Conservation (phyloP, 805 yeast species). For the Yamadazyma endophytica region DNA sequence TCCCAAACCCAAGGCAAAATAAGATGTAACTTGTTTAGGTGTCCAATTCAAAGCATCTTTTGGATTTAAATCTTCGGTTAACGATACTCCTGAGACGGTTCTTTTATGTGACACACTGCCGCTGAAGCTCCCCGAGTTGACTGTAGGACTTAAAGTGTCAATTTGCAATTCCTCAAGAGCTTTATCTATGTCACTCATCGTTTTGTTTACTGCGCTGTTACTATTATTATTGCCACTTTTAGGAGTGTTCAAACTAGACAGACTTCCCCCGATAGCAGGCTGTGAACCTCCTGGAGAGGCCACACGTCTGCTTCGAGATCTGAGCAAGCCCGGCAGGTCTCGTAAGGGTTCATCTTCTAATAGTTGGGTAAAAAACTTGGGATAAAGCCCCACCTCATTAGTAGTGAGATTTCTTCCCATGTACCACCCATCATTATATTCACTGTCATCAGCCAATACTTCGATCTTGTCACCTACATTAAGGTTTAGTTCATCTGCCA, state of each 20-base stretch:
- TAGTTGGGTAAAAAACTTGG: slow-evolving; percentile 78
- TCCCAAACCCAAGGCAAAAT: slow-evolving; percentile 64
- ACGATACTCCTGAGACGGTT: slow-evolving; percentile 11
- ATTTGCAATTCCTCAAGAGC: slow-evolving; percentile 61
- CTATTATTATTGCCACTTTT: slow-evolving; percentile 4
- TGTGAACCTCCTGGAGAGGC: too few species aligned
- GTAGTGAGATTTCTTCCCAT: slow-evolving; percentile 77
- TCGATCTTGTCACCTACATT: slow-evolving; percentile 81
- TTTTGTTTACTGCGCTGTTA: slow-evolving; percentile 34
- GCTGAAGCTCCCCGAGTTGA: slow-evolving; percentile 1
- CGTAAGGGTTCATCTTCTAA: slow-evolving; percentile 15
- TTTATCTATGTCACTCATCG: slow-evolving; percentile 68
- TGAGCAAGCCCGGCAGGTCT: slow-evolving; percentile 10
- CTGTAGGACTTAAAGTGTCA: slow-evolving; percentile 11
- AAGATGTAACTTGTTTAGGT: slow-evolving; percentile 78
- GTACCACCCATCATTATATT: slow-evolving; percentile 96
- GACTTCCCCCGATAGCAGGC: too few species aligned
- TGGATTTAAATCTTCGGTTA: slow-evolving; percentile 39
- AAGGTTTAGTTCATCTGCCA: slow-evolving; percentile 85
- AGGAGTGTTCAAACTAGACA: too few species aligned
- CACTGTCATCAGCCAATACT: slow-evolving; percentile 88
- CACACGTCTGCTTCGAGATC: slow-evolving; percentile 54
- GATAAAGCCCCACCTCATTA: slow-evolving; percentile 80
- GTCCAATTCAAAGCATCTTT: slow-evolving; percentile 63
- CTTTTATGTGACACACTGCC: slow-evolving; percentile 3